phyloP scores from a whole-genome alignment of 139 green algal species.

The Bryopsis sp. region DNA sequence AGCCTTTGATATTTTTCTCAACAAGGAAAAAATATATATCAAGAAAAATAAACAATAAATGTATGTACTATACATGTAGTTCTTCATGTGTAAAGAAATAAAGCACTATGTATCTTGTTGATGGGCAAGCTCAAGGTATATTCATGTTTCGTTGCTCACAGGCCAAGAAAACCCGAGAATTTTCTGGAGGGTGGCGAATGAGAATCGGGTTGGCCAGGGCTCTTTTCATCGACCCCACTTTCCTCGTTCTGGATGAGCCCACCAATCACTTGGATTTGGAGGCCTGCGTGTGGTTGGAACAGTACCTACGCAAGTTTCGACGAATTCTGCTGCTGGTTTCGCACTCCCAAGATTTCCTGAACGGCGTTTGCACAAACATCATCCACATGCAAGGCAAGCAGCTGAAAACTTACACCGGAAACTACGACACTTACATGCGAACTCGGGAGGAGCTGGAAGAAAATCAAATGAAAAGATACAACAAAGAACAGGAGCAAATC shows the following conservation, averaged over 20 bases:
- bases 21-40: too few species aligned
- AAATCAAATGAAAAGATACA: slow-evolving; percentile 93
- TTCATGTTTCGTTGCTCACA: slow-evolving; percentile 65
- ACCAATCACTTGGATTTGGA: slow-evolving; percentile 73
- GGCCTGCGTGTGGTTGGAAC: slow-evolving; percentile 95
- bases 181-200: slow-evolving; percentile 94
- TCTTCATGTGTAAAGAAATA: too few species aligned
- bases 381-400: slow-evolving; percentile 85
- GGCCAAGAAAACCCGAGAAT: slow-evolving; percentile 72
- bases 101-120: too few species aligned
- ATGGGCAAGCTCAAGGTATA: too few species aligned
- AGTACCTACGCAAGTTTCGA: slow-evolving; percentile 83
- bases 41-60: too few species aligned
- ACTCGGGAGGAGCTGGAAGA: slow-evolving; percentile 82
- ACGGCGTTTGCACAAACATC: slow-evolving; percentile 96
- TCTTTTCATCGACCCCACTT: slow-evolving; percentile 83
- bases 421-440: slow-evolving; percentile 84
- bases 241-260: slow-evolving; percentile 78
- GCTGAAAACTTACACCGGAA: slow-evolving; percentile 82
- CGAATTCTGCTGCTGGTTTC: slow-evolving; percentile 84
- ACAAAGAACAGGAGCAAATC: slow-evolving; percentile 75
- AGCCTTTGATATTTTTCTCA: too few species aligned
- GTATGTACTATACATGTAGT: too few species aligned
- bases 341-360: slow-evolving; percentile 94
- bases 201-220: slow-evolving; percentile 85